Evolutionary conservation across 73 alveolate species (phyloP).

Genomic region (Tetrahymena elliotti): DNA sequence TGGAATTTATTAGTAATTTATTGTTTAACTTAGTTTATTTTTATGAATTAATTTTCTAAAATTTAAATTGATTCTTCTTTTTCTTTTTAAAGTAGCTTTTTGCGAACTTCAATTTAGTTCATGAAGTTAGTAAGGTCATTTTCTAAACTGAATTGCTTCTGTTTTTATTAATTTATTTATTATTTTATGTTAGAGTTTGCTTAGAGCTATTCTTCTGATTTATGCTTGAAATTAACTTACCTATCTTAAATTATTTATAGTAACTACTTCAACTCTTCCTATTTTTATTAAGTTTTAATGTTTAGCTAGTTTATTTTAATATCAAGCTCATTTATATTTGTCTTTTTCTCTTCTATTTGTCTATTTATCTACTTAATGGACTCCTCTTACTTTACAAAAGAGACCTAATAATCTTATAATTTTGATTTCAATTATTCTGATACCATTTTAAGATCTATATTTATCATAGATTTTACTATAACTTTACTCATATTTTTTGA

Average conservation of each 20-base stretch:
- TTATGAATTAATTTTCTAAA: neutral
- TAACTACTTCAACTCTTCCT: neutral
- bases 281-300: neutral
- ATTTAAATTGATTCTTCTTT: neutral
- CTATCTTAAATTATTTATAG: neutral
- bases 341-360: neutral
- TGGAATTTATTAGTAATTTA: neutral
- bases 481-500: neutral
- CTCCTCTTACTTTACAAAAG: neutral
- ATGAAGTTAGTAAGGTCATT: neutral
- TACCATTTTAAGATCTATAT: neutral
- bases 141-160: neutral
- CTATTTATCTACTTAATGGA: neutral
- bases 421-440: neutral
- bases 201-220: neutral
- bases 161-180: neutral
- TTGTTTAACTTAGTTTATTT: neutral
- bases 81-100: neutral
- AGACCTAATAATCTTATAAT: neutral
- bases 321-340: neutral
- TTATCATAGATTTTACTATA: neutral
- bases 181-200: neutral
- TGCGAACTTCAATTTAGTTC: neutral
- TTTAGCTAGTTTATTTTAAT: neutral
- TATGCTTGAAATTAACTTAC: neutral